Conservation (phyloP, 2,329 filamentous ascomycete species). For the Penicillium aurantiogriseum region DNA sequence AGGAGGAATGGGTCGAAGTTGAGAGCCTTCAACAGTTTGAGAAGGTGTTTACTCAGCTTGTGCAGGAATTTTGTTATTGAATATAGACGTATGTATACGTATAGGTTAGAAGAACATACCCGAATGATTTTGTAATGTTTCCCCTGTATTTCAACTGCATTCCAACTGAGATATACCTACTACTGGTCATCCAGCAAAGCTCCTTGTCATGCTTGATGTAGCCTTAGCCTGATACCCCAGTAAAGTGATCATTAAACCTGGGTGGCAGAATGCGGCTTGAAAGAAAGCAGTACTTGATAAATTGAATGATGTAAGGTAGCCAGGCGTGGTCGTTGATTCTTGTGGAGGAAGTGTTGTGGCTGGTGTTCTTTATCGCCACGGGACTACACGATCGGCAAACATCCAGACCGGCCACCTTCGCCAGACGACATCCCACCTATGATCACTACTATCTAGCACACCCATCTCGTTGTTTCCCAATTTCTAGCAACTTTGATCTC, state of each 20-base stretch:
- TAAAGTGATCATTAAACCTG: neutral
- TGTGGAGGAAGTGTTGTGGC: neutral
- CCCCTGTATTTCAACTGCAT: neutral
- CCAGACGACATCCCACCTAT: neutral
- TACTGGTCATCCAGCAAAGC: neutral
- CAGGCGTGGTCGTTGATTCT: neutral
- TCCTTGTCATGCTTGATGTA: neutral
- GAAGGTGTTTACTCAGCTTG: slow-evolving; percentile 19
- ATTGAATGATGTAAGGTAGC: neutral
- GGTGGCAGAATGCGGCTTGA: neutral
- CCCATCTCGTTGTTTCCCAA: neutral
- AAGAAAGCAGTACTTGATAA: neutral
- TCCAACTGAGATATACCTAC: neutral
- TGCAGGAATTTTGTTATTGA: slow-evolving; percentile 22
- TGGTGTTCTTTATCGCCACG: slow-evolving; percentile 22
- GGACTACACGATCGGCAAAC: slow-evolving; percentile 8
- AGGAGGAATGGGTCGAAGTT: slow-evolving; percentile 52
- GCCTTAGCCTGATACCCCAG: neutral
- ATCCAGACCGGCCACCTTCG: neutral
- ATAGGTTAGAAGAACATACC: neutral
- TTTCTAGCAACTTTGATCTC: neutral
- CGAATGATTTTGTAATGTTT: neutral
- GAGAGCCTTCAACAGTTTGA: slow-evolving; percentile 43
- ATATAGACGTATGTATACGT: neutral
- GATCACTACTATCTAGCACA: neutral